phyloP scores from a whole-genome alignment of 225 moss, liverwort and hornwort species.

The Thuidium tamariscinum region DNA sequence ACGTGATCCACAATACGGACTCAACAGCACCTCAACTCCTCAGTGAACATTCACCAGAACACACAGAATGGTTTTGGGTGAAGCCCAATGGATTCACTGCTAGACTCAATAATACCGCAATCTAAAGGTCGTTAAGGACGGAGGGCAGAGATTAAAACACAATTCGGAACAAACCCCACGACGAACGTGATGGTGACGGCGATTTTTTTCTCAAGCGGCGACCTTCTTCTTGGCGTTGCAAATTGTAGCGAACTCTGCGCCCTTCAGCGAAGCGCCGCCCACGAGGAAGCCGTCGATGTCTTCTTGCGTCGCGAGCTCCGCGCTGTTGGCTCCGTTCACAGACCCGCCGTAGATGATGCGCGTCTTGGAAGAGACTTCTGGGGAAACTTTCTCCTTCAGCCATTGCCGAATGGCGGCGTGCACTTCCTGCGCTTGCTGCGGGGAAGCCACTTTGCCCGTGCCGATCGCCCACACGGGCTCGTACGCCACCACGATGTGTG shows the following conservation, averaged over 20 bases:
- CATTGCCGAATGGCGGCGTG: background rate
- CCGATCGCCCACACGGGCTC: constrained; percentile 3
- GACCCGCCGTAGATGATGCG: background rate
- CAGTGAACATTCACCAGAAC: background rate
- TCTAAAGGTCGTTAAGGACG: background rate
- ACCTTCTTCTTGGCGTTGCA: constrained; percentile 59
- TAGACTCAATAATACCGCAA: background rate
- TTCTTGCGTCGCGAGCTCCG: background rate
- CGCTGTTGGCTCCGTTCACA: background rate
- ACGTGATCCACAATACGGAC: background rate
- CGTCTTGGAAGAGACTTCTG: background rate
- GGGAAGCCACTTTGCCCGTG: background rate
- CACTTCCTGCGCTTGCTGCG: background rate
- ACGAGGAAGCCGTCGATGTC: background rate
- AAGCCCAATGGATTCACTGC: background rate
- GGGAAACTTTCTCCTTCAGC: background rate
- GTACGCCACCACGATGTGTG: constrained; percentile 4
- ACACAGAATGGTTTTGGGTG: background rate
- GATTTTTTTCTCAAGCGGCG: background rate
- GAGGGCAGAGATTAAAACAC: background rate
- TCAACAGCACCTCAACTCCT: background rate
- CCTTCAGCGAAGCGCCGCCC: constrained; percentile 54
- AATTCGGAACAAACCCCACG: background rate
- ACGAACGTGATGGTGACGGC: background rate
- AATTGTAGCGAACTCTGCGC: constrained; percentile 69